phyloP scores from a whole-genome alignment of 352 stramenopile species.

The Globisporangium apiculatum region DNA sequence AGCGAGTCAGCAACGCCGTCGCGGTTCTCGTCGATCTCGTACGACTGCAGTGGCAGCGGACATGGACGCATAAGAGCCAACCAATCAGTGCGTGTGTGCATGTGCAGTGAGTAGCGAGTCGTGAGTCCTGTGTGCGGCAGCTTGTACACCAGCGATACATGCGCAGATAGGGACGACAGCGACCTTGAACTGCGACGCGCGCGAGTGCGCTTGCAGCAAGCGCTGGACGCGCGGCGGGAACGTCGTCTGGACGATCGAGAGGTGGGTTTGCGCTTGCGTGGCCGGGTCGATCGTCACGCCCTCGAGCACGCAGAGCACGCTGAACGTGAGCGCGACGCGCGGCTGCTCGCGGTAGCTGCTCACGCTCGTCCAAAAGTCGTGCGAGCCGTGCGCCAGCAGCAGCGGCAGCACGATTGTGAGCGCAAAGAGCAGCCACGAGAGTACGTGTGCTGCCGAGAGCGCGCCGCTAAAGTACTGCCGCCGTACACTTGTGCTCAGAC shows the following conservation, averaged over 20 bases:
- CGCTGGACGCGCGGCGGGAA: slow-evolving; percentile 32
- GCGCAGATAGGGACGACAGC: not conserved
- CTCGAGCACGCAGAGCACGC: slow-evolving; percentile 57
- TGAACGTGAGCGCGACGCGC: slow-evolving; percentile 40
- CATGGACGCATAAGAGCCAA: not conserved
- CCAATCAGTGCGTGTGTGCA: not conserved
- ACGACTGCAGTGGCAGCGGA: slow-evolving; percentile 19
- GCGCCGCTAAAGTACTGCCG: slow-evolving; percentile 51
- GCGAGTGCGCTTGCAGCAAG: slow-evolving; percentile 30
- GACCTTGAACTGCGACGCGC: slow-evolving; percentile 36
- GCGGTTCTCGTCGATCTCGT: slow-evolving; percentile 35
- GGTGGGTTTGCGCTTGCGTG: slow-evolving; percentile 4
- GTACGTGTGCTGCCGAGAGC: slow-evolving; percentile 45
- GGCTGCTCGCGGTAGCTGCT: slow-evolving; percentile 65
- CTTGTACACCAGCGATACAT: not conserved
- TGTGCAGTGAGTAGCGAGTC: too few relatives aligned
- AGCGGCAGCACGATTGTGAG: slow-evolving; percentile 43
- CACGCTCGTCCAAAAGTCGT: slow-evolving; percentile 36
- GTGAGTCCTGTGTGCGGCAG: too few relatives aligned
- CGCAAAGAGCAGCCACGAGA: slow-evolving; percentile 31
- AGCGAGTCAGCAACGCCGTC: slow-evolving; percentile 49
- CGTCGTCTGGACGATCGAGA: slow-evolving; percentile 40
- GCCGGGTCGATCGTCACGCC: slow-evolving; percentile 19
- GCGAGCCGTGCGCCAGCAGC: slow-evolving; percentile 45
- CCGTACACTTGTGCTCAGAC: slow-evolving; percentile 38